phyloP scores from a whole-genome alignment of 805 yeast species.

The Yarrowia yakushimensis region DNA sequence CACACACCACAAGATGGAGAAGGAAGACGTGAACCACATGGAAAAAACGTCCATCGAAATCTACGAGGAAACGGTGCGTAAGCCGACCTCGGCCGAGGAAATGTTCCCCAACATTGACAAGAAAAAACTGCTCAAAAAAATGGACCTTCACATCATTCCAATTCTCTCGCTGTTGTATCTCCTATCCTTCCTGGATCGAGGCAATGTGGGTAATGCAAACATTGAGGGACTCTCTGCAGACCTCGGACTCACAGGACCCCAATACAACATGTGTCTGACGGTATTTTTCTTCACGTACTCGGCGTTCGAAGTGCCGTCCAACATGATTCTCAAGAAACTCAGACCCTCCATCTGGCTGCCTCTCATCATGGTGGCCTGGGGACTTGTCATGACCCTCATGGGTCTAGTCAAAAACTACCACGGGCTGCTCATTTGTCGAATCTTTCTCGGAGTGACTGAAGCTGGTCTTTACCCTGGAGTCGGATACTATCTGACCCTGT shows the following conservation, averaged over 20 bases:
- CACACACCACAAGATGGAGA: neutral
- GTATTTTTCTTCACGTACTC: constrained; percentile 49
- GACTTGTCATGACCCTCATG: neutral
- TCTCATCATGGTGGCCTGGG: constrained; percentile 11
- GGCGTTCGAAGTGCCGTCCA: constrained; percentile 45
- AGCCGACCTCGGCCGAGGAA: constrained; percentile 13
- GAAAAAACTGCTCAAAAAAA: constrained; percentile 24
- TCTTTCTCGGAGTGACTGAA: constrained; percentile 16
- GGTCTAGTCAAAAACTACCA: constrained; percentile 8
- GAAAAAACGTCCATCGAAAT: neutral
- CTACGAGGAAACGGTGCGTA: neutral
- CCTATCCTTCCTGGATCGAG: constrained; percentile 44
- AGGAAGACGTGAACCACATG: neutral
- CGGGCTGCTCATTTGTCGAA: neutral
- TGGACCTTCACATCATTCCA: constrained; percentile 23
- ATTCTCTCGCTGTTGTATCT: constrained; percentile 22
- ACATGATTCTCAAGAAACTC: constrained; percentile 38
- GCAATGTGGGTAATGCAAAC: constrained; percentile 50
- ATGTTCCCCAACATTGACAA: constrained; percentile 14
- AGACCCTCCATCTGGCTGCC: constrained; percentile 2
- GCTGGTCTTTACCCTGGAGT: constrained; percentile 41
- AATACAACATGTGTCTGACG: constrained; percentile 46
- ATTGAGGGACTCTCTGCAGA: constrained; percentile 48
- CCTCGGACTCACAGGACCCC: constrained; percentile 40
- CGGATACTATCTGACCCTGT: constrained; percentile 57